Evolutionary conservation across 1,284 basidiomycete species (phyloP), one percentile per base, ranked within the genome.

Genomic region (Ustilago lituana): DNA sequence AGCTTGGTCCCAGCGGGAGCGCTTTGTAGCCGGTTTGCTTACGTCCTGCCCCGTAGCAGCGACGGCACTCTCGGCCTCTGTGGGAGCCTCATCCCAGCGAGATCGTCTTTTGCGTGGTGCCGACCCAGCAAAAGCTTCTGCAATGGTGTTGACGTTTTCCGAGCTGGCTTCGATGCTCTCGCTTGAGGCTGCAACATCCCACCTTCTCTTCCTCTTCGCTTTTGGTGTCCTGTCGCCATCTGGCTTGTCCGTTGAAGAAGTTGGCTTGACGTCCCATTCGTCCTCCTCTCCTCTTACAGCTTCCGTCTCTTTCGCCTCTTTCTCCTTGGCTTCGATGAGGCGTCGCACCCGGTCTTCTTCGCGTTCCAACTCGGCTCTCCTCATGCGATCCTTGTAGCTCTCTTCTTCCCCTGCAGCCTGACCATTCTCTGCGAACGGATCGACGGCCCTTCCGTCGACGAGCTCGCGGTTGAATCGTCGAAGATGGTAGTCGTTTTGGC

Each of bases 1-100:
- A 33, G 92, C 91, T 84, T 96, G 92, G 83, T 98, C 96, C 96
- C 96, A 99, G 41, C 96, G 88, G 12, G 94, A 98, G 49, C 91
- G 89, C 82, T 81, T 82, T 8, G 82, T 78, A 22, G 82, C 44
- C 11, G 37, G 39, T 33, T 58, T 54, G 46, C 17, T 77, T 89
- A 92, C 62, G 86, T 89, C 58, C 22, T 89, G 88, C 59, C 88
- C 71, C n/a, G 83, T 84, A 14, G 85, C 87, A 53, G 84, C 86
- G 50, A 91, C 90, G 1, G 88, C 37, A 5, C 50, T 45, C 8
- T 57, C 35, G 6, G 29, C 29, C 11, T 65, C 68, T 19, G 52
- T 86, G 17, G 85, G 86, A 0, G 92, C 88, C 49, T 93, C 92
- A 83, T 96, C 94, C 94, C 94, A 96, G 29, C 93, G 87, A 56